phyloP scores from a whole-genome alignment of 805 yeast species.

The Wickerhamiella dianesei region DNA sequence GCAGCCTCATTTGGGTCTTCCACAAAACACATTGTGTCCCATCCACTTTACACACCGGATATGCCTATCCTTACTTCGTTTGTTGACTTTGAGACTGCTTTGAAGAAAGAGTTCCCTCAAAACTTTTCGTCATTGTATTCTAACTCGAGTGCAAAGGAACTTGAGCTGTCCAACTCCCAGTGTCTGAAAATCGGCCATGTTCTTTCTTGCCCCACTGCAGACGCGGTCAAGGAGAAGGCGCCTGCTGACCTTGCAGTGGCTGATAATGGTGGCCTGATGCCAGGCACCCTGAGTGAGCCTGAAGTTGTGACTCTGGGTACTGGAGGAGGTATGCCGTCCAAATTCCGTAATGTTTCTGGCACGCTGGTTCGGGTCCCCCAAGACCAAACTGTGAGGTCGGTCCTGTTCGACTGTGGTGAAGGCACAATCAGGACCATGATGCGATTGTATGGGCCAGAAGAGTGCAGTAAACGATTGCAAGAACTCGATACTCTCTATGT shows the following conservation, averaged over 20 bases:
- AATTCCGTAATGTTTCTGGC: conserved; percentile 71
- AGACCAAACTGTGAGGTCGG: conserved; percentile 23
- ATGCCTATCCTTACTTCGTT: conserved; percentile 44
- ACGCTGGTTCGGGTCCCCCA: conserved; percentile 60
- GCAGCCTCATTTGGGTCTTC: conserved; percentile 33
- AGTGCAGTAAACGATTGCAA: conserved; percentile 32
- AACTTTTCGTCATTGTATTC: conserved; percentile 19
- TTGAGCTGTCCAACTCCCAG: conserved; percentile 8
- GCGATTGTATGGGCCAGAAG: conserved; percentile 44
- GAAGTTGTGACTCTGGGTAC: conserved; percentile 77
- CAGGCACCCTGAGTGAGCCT: conserved; percentile 14
- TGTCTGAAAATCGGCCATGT: conserved; percentile 5
- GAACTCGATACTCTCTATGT: conserved; percentile 57
- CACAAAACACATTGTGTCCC: conserved; percentile 55
- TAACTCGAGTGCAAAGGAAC: conserved; percentile 6
- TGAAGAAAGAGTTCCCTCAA: conserved; percentile 21
- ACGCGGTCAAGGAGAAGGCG: background rate
- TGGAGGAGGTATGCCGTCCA: conserved; percentile 82
- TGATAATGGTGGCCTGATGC: background rate
- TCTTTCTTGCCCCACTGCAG: conserved; percentile 8
- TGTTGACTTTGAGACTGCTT: conserved; percentile 26
- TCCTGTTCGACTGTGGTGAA: conserved; percentile 90
- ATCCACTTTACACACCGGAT: conserved; percentile 49
- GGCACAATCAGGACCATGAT: conserved; percentile 63
- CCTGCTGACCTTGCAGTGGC: background rate